Percentiles rank a stretch among this genome's conserved stretches.
phyloP scores from a whole-genome alignment of 805 yeast genomes.

The Candida pini region DNA sequence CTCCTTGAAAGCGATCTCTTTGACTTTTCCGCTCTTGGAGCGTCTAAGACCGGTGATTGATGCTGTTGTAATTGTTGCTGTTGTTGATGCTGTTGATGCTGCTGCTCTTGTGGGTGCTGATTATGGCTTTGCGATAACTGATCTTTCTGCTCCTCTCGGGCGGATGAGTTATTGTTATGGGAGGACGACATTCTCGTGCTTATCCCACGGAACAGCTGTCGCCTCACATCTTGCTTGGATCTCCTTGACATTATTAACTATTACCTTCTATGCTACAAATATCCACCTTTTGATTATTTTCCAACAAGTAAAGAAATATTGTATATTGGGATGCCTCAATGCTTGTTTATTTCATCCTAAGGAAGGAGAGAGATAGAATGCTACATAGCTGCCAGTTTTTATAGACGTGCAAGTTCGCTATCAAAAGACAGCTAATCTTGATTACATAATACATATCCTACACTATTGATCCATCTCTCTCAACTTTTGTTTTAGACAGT shows the following conservation, averaged over 20 bases:
- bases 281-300: background rate
- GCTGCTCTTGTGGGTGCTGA: slow-evolving; percentile 3
- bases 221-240: slow-evolving; percentile 25
- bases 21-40: slow-evolving; percentile 2
- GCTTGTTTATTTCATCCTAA: background rate
- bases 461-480: slow-evolving; percentile 7
- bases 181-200: slow-evolving; percentile 26
- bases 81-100: slow-evolving; percentile 2
- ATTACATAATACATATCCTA: background rate
- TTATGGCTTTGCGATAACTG: slow-evolving; percentile 3
- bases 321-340: too few species aligned
- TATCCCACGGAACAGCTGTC: slow-evolving; percentile 31
- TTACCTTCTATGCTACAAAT: background rate
- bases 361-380: background rate
- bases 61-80: slow-evolving; percentile 9
- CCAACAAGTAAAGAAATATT: background rate
- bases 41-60: slow-evolving; percentile 3
- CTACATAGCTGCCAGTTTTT: background rate
- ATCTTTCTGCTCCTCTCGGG: slow-evolving; percentile 14
- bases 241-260: slow-evolving; percentile 16
- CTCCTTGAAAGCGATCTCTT: slow-evolving; percentile 12
- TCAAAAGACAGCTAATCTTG: background rate
- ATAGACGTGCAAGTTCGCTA: background rate
- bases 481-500: slow-evolving; percentile 38
- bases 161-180: slow-evolving; percentile 10